These are phyloP conservation scores for Platanus orientalis DNA, from an alignment of 164 flowering plant species.

Conservation along the genomic window DNA sequence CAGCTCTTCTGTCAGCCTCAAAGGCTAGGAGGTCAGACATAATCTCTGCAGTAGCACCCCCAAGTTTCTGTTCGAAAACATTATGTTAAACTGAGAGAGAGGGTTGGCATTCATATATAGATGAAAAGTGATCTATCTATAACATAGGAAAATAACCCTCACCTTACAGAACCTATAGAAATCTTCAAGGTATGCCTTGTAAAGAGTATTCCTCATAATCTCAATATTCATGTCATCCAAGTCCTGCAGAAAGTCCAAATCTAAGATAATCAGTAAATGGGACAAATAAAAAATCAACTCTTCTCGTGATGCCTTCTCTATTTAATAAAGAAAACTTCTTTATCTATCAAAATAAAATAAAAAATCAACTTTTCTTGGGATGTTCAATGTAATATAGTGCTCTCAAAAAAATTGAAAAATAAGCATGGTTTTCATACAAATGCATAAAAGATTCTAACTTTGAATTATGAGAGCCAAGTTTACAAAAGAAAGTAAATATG, in stretches of 20 bases:
- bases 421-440: not conserved
- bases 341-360: too few species aligned
- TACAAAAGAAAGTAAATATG: too few species aligned
- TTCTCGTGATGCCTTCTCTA: too few species aligned
- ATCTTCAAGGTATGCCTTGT: slow-evolving; percentile 98
- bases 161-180: slow-evolving; percentile 95
- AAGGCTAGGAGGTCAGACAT: slow-evolving; percentile 96
- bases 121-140: not conserved
- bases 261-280: not conserved
- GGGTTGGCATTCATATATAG: not conserved
- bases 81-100: slow-evolving; percentile 6
- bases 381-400: not conserved
- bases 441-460: not conserved
- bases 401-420: not conserved
- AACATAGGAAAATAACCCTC: slow-evolving; percentile 6
- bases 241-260: slow-evolving; percentile 48
- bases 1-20: slow-evolving; percentile 99
- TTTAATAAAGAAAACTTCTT: too few species aligned
- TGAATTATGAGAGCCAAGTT: not conserved
- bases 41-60: slow-evolving; percentile 96
- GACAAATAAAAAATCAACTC: not conserved
- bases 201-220: slow-evolving; percentile 98
- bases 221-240: slow-evolving; percentile 99
- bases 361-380: not conserved
- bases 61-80: slow-evolving; percentile 60